Base-by-base conservation (phyloP, 345 rosid genomes). In the Eucalyptus cloeziana region DNA sequence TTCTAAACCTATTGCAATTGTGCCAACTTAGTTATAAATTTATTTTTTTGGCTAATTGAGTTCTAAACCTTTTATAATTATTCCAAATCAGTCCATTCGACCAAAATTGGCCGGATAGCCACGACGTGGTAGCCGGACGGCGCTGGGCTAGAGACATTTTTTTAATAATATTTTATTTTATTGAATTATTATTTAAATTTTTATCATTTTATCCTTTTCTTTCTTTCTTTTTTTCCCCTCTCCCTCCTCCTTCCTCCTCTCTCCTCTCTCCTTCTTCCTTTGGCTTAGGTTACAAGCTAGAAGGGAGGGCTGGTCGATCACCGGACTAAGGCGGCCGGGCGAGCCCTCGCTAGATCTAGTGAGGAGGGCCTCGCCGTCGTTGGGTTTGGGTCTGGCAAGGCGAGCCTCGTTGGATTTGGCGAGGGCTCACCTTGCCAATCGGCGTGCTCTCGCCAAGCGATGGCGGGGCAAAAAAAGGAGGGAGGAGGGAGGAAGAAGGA, bases 141-240 rank as follows among this genome's bases (percentile, higher is more conserved):
- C 0, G 0, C 4, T 3, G 0, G 4, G 0, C 4, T 3, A 0
- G 4, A 52, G 0, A 7, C 2, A 0, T 52, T 52, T 52, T 50
- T 52, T 19, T 7, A 52, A 52, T 3, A 52, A 52, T 52, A 21
- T 7, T 52, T 52, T 52, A 7, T 52, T 52, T 52, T 52, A 52
- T 19, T 19, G 1, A 52, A 52, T 52, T 19, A 19, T 52, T 51
- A 7, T 17, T 3, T 17, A 16, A 51, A 17, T 17, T 3, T 52
- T 52, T 52, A 52, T 52, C 5, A 1, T 8, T 52, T 52, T 7
- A 19, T 52, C 2, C 0, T 13, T 49, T 49, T 11, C n/a, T 12
- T 13, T 10, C 2, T 45, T 45, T 8, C 2, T 45, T 10, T 8
- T 52, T 52, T 52, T 7, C 2, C 24, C 2, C 22, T 51, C 54